Evolutionary conservation across 192 early-diverging fungal genomes (phyloP).

Genomic region (Coemansia furcata): DNA sequence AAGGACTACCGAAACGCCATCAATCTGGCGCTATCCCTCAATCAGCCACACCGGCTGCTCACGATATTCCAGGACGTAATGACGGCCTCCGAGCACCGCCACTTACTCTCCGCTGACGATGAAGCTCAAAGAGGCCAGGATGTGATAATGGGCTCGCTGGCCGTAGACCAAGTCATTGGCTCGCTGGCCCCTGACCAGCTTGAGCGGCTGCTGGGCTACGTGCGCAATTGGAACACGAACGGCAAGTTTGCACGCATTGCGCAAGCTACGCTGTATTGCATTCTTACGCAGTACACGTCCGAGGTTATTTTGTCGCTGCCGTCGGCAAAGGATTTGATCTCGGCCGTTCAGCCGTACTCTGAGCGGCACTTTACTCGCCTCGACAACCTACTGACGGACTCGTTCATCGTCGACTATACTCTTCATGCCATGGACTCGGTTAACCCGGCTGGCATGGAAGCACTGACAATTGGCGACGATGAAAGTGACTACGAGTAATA

Average conservation of each 20-base stretch:
- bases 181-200: constrained; percentile 67
- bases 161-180: constrained; percentile 70
- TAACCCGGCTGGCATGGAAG: constrained; percentile 20
- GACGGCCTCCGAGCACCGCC: constrained; percentile 39
- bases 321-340: constrained; percentile 79
- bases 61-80: constrained; percentile 66
- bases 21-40: constrained; percentile 80
- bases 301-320: constrained; percentile 72
- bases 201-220: constrained; percentile 75
- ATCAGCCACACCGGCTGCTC: constrained; percentile 84
- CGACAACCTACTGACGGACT: constrained; percentile 74
- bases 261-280: constrained; percentile 77
- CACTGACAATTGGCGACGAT: constrained; percentile 9
- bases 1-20: constrained; percentile 95
- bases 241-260: constrained; percentile 74
- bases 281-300: constrained; percentile 65
- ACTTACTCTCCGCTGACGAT: constrained; percentile 9
- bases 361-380: constrained; percentile 87
- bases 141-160: constrained; percentile 34
- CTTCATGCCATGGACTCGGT: constrained; percentile 81
- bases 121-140: neutral
- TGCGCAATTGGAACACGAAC: constrained; percentile 96
- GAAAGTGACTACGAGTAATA: constrained; percentile 4
- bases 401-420: constrained; percentile 86
- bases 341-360: constrained; percentile 84